These are phyloP conservation scores for Populus tomentosa DNA, from an alignment of 441 rosid genomes.

Conservation along the genomic window DNA sequence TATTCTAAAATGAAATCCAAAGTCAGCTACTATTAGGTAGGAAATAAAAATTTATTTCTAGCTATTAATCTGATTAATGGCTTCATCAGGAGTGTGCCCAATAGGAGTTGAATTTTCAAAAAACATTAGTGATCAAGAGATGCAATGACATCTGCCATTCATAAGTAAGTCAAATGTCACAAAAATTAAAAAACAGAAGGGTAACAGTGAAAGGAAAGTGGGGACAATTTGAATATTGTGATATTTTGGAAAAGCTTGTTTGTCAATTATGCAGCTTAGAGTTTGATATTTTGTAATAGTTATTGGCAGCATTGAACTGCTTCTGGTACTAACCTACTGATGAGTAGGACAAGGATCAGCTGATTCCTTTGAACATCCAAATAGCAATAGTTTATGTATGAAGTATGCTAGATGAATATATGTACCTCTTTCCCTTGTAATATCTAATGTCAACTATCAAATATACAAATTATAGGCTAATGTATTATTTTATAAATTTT, in stretches of 20 bases:
- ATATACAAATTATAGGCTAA: background rate
- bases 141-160: background rate
- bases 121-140: background rate
- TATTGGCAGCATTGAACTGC: background rate
- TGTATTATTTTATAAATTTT: background rate
- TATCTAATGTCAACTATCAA: background rate
- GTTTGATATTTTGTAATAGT: background rate
- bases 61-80: background rate
- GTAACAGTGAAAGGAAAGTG: background rate
- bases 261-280: background rate
- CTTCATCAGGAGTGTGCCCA: background rate
- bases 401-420: background rate
- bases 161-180: background rate
- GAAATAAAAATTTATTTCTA: background rate
- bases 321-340: background rate
- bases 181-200: background rate
- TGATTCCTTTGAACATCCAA: background rate
- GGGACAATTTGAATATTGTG: background rate
- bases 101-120: background rate
- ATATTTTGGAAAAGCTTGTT: background rate
- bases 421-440: background rate
- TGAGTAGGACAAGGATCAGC: background rate
- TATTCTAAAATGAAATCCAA: background rate
- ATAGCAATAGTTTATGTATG: background rate
- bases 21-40: background rate